Base-by-base conservation (phyloP, 1,284 basidiomycete genomes). In the Salmacisia buchloeana region DNA sequence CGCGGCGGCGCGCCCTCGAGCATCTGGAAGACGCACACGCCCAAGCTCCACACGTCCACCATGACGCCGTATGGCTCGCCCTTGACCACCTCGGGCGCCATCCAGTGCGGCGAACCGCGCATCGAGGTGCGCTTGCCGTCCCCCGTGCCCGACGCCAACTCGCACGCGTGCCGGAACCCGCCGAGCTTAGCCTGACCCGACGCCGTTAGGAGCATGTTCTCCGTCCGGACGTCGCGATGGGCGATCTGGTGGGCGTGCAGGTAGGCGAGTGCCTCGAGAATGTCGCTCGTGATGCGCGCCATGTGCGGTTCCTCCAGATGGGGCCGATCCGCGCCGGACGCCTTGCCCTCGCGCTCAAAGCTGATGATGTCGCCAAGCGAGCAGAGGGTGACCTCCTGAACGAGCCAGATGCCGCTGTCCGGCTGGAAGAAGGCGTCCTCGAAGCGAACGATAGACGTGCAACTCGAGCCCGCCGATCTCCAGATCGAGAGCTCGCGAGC, bases 51-150 rank as follows among this genome's bases (percentile, higher is more conserved):
- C 18, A 75, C 64, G 46, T 75, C 74, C 56, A 68, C 70, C 9
- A 66, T 64, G 39, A 61, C 49, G 33, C 68, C 73, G 65, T 75
- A 75, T 18, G 60, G 59, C 59, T 70, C 59, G 3, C 69, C 71
- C 45, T 65, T 69, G 58, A 74, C 69, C 66, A 75, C 70, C 45
- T 75, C 74, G n/a, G 74, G 74, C 34, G 72, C 70, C 74, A 75
- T 75, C 72, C 72, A 75, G 65, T 75, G 75, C 49, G 74, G 68
- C 49, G 73, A 75, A 2, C 73, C 73, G 4, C 74, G 63, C 23
- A 74, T 70, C 33, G 66, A 69, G 38, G 35, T 65, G 18, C 65
- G 34, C 60, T 46, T 66, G 21, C 46, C 33, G 35, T 36, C 15
- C 33, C 46, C 15, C 35, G 21, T 18, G 36, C 9, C 4, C 54